Base-by-base conservation (phyloP, 2,329 filamentous ascomycete species). In the Penicillium sp. region DNA sequence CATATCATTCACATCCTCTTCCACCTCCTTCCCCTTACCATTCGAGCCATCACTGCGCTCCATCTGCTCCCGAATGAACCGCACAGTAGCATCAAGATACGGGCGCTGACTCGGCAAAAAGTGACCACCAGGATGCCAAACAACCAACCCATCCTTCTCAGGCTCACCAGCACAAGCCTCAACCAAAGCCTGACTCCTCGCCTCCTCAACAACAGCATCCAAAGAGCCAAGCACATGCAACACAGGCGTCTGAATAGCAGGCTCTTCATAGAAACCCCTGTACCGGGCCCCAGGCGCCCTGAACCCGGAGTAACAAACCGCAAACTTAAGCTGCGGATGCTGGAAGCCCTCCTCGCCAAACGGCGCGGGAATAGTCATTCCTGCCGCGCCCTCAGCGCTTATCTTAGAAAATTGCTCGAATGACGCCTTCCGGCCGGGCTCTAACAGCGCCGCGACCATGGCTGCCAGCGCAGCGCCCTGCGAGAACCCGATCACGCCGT, bases 171-270 rank as follows among this genome's bases (percentile, higher is more conserved):
- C 80, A 70, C 86, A 90, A 45, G 81, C 79, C 25, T 91, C 85
- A 3, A 89, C 80, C 55, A 97, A 74, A 23, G 78, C 82, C 65
- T 82, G 77, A 70, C 85, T 90, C 66, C 90, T 79, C 50, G 74
- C 73, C 77, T 97, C 92, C 32, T 91, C 89, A 0, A 97, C 92
- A 1, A 97, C 90, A 3, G 88, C 90, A 76, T 97, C 93, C 63
- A 96, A 77, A 51, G 85, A 87, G 1, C 93, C 93, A 27, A 96
- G 72, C 63, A 91, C 88, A 75, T 96, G 91, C 73, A 96, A 71
- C 59, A 89, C 84, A 0, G 90, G 89, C 56, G 92, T 96, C 59
- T 69, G 72, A 56, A 97, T 87, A 69, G 82, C 80, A 16, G 90
- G 90, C 8, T 65, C 59, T 63, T 90, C 83, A 68, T 90, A 95